Conservation (phyloP, 1,284 basidiomycete species). For the Naganishia sp. region DNA sequence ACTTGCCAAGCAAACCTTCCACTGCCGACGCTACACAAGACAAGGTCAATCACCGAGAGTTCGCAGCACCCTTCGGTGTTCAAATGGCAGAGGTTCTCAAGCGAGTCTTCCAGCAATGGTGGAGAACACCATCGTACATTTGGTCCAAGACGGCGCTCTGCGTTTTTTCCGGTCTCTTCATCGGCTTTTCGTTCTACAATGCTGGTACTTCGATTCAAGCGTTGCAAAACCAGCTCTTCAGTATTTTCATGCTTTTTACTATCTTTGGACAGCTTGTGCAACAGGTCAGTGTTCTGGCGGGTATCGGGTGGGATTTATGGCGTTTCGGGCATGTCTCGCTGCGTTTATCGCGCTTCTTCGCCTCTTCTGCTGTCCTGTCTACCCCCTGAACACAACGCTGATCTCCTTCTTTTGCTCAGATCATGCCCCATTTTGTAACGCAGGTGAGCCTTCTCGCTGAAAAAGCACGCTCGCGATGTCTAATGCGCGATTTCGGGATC, state of each 20-base stretch:
- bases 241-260: conserved; percentile 59
- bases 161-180: conserved; percentile 53
- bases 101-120: conserved; percentile 62
- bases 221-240: conserved; percentile 79
- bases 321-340: too few relatives aligned
- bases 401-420: too few relatives aligned
- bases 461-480: too few relatives aligned
- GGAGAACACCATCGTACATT: conserved; percentile 71
- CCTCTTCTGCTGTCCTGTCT: too few relatives aligned
- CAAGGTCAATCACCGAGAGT: conserved; percentile 55
- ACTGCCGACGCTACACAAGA: conserved; percentile 37
- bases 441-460: too few relatives aligned
- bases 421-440: conserved; percentile 12
- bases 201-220: conserved; percentile 67
- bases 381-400: too few relatives aligned
- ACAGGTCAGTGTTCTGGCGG: conserved; percentile 36
- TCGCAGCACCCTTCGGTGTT: conserved; percentile 59
- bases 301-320: too few relatives aligned
- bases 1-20: conserved; percentile 38
- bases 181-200: conserved; percentile 64
- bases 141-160: conserved; percentile 66
- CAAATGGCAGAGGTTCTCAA: conserved; percentile 61
- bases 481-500: conserved; percentile 50
- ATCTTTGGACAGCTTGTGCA: conserved; percentile 55
- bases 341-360: too few relatives aligned